Percentiles rank a stretch among this genome's conserved stretches.
These are phyloP conservation scores for Trypanosoma cruzi DNA, from an alignment of 208 protist genomes.

Conservation along the genomic window DNA sequence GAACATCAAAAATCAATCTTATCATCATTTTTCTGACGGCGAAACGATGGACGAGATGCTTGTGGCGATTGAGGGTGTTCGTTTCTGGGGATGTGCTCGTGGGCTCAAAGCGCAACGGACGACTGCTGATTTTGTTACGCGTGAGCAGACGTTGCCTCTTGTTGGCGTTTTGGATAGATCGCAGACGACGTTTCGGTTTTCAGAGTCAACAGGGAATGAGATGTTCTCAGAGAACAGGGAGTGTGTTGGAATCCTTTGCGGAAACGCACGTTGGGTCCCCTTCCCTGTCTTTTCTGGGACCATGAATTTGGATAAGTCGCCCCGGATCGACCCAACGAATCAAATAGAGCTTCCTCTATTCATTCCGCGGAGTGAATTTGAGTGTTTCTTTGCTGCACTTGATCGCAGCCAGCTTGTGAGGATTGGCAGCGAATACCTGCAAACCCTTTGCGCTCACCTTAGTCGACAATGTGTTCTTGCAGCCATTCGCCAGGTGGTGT, in stretches of 20 bases:
- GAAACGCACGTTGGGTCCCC: constrained; percentile 39
- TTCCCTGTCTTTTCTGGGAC: constrained; percentile 32
- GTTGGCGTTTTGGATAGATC: constrained; percentile 19
- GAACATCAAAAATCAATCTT: neutral
- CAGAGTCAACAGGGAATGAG: constrained; percentile 36
- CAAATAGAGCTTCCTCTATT: constrained; percentile 23
- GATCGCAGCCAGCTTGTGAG: constrained; percentile 23
- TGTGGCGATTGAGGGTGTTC: constrained; percentile 43
- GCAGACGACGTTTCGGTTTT: constrained; percentile 43
- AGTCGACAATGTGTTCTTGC: constrained; percentile 37
- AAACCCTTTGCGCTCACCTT: constrained; percentile 29
- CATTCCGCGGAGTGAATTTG: constrained; percentile 39
- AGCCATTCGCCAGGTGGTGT: constrained; percentile 27
- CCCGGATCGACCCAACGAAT: constrained; percentile 11
- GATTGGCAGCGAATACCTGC: constrained; percentile 25
- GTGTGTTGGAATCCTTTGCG: constrained; percentile 35
- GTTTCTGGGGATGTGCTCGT: constrained; percentile 40
- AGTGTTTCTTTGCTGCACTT: constrained; percentile 31
- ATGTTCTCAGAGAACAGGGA: constrained; percentile 33
- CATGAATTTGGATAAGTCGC: constrained; percentile 33
- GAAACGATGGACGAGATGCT: constrained; percentile 14
- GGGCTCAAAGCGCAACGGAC: constrained; percentile 32
- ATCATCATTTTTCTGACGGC: neutral
- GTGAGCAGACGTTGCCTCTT: constrained; percentile 40
- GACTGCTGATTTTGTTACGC: constrained; percentile 41